Evolutionary conservation across 306 rosid species (phyloP).

Genomic region (Cucurbita argyrosperma): DNA sequence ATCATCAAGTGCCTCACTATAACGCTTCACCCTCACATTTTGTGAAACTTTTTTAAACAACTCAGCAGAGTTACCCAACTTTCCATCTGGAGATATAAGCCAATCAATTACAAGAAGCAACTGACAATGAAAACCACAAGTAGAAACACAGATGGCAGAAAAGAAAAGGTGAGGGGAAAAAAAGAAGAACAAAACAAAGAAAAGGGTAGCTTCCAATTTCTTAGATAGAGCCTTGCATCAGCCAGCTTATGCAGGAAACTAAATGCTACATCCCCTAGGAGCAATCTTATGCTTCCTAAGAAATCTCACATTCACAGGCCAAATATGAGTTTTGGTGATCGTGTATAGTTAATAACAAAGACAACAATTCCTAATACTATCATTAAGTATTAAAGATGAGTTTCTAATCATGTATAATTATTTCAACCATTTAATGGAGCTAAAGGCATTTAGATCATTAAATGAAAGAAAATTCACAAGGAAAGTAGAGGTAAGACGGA

Average conservation of each 20-base stretch:
- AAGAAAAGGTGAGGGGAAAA: not conserved
- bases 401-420: not conserved
- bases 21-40: constrained; percentile 65
- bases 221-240: not conserved
- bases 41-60: constrained; percentile 66
- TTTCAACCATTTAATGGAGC: not conserved
- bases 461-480: not conserved
- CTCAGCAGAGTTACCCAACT: constrained; percentile 61
- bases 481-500: not conserved
- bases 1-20: constrained; percentile 85
- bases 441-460: not conserved
- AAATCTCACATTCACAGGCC: not conserved
- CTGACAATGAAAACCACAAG: not conserved
- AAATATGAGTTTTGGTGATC: not conserved
- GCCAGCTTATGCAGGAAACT: not conserved
- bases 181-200: too few relatives aligned
- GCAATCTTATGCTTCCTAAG: not conserved
- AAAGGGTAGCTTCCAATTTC: not conserved
- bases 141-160: not conserved
- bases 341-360: not conserved
- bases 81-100: constrained; percentile 33
- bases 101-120: not conserved
- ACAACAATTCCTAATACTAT: not conserved
- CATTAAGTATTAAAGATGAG: not conserved
- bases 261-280: not conserved